Conservation (phyloP, 768 basidiomycete genomes). For the Lactarius vividus region DNA sequence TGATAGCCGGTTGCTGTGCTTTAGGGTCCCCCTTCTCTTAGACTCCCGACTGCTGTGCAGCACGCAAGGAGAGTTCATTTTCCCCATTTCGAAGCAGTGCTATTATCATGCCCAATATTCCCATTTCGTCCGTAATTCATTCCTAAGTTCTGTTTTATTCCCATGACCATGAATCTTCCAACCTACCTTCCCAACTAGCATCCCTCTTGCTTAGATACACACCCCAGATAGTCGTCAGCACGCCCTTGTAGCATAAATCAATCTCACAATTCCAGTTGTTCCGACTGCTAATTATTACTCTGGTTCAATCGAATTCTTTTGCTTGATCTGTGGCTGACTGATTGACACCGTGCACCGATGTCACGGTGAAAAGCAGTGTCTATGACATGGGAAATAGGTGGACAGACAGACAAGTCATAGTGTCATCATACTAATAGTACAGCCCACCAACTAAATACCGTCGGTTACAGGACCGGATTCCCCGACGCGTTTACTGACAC, state of each 20-base stretch:
- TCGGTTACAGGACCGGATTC: neutral
- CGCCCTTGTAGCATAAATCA: neutral
- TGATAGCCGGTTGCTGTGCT: neutral
- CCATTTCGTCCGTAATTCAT: neutral
- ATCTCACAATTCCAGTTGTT: neutral
- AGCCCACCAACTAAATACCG: neutral
- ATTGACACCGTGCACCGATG: too few relatives aligned
- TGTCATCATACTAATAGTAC: neutral
- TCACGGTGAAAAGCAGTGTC: too few relatives aligned
- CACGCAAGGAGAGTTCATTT: neutral
- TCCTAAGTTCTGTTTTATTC: neutral
- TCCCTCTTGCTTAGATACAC: neutral
- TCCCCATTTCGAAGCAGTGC: neutral
- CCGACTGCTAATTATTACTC: neutral
- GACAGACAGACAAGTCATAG: neutral
- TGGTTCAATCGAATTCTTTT: neutral
- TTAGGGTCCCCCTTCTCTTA: neutral
- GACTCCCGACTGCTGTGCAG: constrained; percentile 8
- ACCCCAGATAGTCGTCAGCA: neutral
- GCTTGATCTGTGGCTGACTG: neutral
- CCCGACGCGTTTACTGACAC: neutral
- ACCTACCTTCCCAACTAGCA: too few relatives aligned
- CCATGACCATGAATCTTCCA: neutral
- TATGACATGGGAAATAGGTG: too few relatives aligned
- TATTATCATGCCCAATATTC: neutral